Evolutionary conservation across 164 flowering plant genomes (phyloP), one percentile per base, ranked within the genome.

Genomic region (Vitis rupestris): DNA sequence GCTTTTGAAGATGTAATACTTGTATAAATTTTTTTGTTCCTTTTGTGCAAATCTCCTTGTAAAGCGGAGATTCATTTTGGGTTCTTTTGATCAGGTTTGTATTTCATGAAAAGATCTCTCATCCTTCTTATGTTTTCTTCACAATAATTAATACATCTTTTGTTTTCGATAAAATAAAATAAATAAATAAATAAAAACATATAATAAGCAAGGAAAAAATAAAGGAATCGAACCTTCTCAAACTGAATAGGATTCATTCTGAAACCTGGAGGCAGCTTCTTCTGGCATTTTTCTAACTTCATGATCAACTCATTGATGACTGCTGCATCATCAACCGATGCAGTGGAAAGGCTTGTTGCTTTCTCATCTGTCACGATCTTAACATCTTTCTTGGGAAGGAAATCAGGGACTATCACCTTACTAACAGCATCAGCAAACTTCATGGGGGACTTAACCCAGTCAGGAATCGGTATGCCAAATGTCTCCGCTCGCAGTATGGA

Each of bases 171-270:
- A 29, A 13, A 17, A 44, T 6, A 37, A 37, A 37, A 23, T 23
- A 23, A 1, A 23, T 23, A 23, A 23, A 23, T 23, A 23, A 23
- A 19, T 19, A 37, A 37, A 6, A 37, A 3, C 44, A 37, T 6
- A 37, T 37, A 37, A 37, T 37, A 37, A 37, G 44, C 44, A 37
- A 37, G 44, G 44, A 37, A 37, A 27, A 49, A 13, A 19, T 16
- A 48, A 19, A 44, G 59, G 30, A 63, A 48, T 50, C 49, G 2
- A 16, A 92, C 97, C 94, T 92, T 92, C 75, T 92, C 94, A 81
- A 92, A 92, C 75, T 90, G 97, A 70, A 92, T 80, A 8, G 94
- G 91, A 29, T 76, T 90, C 96, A 92, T 86, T 75, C 77, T 83
- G 80, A 86, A 92, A 11, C 82, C 88, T 30, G 84, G 75, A 1